A percentile compares a stretch with the other conserved stretches of the same genome.
These are phyloP conservation scores for Arthrobotrys sinensis DNA, from an alignment of 2,329 filamentous ascomycete species.

Conservation along the genomic window DNA sequence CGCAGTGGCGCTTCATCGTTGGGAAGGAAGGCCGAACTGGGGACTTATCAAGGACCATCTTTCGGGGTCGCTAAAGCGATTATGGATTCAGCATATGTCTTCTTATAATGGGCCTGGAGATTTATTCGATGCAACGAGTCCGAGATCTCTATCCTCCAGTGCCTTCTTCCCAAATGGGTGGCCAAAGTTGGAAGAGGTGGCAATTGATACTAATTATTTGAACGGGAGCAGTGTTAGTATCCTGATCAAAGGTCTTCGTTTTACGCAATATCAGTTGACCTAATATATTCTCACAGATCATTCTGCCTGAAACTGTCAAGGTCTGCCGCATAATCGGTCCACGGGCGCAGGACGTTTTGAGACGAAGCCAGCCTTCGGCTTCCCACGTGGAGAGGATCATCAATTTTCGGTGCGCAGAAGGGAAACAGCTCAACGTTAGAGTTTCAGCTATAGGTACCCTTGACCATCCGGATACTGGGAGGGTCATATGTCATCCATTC, in stretches of 20 bases:
- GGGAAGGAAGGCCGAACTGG: background rate
- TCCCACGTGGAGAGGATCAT: background rate
- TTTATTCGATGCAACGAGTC: slow-evolving; percentile 17
- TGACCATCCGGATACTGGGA: background rate
- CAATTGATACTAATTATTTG: background rate
- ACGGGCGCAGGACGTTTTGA: background rate
- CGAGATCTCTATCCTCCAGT: background rate
- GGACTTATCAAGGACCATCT: slow-evolving; percentile 25
- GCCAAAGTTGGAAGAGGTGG: slow-evolving; percentile 37
- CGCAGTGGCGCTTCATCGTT: background rate
- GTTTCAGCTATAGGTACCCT: background rate
- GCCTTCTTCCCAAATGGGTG: slow-evolving; percentile 37
- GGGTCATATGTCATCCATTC: slow-evolving; percentile 2
- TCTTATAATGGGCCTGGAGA: background rate
- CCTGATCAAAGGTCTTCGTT: background rate
- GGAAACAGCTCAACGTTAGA: slow-evolving; percentile 4
- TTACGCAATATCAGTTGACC: background rate
- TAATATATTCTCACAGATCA: slow-evolving; percentile 3
- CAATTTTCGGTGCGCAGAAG: background rate
- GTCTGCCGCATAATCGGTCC: slow-evolving; percentile 32
- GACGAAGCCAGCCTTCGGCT: background rate
- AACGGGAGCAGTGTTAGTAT: slow-evolving; percentile 13
- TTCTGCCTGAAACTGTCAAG: slow-evolving; percentile 31
- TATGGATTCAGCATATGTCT: slow-evolving; percentile 31
- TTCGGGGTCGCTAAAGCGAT: slow-evolving; percentile 12